phyloP scores from a whole-genome alignment of 179 eudicot genomes.

The Gypsophila paniculata region DNA sequence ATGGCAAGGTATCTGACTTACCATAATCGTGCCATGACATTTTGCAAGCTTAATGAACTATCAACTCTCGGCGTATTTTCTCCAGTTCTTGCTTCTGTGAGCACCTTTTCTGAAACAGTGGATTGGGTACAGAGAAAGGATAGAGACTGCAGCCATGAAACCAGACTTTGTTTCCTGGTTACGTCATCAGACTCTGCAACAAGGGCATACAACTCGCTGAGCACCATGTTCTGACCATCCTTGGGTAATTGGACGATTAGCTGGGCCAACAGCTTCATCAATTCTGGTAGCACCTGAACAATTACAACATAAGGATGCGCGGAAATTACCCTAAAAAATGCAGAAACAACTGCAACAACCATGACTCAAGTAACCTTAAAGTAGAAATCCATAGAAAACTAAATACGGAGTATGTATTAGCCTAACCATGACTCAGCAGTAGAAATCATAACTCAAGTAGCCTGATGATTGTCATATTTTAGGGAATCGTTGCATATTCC shows the following conservation, averaged over 20 bases:
- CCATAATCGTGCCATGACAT: slow-evolving; percentile 45
- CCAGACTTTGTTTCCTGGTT: slow-evolving; percentile 67
- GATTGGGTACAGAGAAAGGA: slow-evolving; percentile 68
- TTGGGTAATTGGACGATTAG: slow-evolving; percentile 54
- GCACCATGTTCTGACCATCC: slow-evolving; percentile 60
- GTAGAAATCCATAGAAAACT: neutral
- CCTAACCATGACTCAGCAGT: neutral
- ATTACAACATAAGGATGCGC: neutral
- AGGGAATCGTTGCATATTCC: neutral
- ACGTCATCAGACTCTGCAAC: slow-evolving; percentile 97
- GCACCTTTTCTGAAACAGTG: slow-evolving; percentile 18
- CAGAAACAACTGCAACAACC: neutral
- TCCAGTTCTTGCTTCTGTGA: slow-evolving; percentile 25
- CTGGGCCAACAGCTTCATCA: slow-evolving; percentile 79
- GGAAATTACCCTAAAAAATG: neutral
- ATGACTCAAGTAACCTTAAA: too few relatives aligned
- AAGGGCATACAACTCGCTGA: slow-evolving; percentile 61
- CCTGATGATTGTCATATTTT: neutral
- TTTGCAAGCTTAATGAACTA: slow-evolving; percentile 32
- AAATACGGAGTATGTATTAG: too few relatives aligned
- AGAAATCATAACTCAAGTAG: too few relatives aligned
- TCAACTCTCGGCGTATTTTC: slow-evolving; percentile 25
- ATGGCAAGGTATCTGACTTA: slow-evolving; percentile 13
- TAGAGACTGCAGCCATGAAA: slow-evolving; percentile 91
- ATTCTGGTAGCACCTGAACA: slow-evolving; percentile 69